Base-by-base conservation (phyloP, 129 eudicot species). In the Helianthus tuberosus region DNA sequence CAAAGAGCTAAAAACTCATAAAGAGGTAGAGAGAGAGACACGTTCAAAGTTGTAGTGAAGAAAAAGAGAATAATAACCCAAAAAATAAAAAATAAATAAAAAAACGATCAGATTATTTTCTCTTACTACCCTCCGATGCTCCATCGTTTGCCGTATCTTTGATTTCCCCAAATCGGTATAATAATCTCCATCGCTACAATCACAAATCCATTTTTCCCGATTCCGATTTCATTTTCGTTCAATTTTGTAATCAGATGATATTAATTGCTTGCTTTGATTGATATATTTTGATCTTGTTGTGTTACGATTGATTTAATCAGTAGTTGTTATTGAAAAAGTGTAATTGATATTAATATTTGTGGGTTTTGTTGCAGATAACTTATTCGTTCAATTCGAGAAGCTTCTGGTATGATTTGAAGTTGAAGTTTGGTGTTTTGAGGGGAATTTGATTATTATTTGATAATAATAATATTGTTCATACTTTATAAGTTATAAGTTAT, bases 51-150 rank as follows among this genome's bases (percentile, higher is more conserved):
- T 69, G 57, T 71, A 71, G 41, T 55, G 76, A 68, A 47, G 59
- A 53, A 75, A 55, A 49, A 78, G 64, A 32, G 6, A 39, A 81
- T 43, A 55, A 68, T 6, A 75, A 47, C 59, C 23, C 74, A 25
- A 14, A 13, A 46, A 74, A 71, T 25, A 13, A 36, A 81, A 38
- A 62, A 68, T 7, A 17, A 20, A 20, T 20, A 20, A 20, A 61
- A 75, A 81, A 77, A 79, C 53, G 57, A 68, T 71, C 83, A 75
- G 60, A 74, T 76, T 80, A 74, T 20, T 76, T 80, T 77, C 89
- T 81, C 72, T 39, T 79, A 79, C 87, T 81, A 66, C 71, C 79
- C 50, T 79, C 84, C 67, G 80, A 88, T 80, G 83, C 88, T 80
- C 68, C 54, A 50, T 77, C 85, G 82, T 86, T 86, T 78, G 64